Evolutionary conservation across 2,329 filamentous ascomycete species (phyloP).

Genomic region (Hypocrella siamensis): DNA sequence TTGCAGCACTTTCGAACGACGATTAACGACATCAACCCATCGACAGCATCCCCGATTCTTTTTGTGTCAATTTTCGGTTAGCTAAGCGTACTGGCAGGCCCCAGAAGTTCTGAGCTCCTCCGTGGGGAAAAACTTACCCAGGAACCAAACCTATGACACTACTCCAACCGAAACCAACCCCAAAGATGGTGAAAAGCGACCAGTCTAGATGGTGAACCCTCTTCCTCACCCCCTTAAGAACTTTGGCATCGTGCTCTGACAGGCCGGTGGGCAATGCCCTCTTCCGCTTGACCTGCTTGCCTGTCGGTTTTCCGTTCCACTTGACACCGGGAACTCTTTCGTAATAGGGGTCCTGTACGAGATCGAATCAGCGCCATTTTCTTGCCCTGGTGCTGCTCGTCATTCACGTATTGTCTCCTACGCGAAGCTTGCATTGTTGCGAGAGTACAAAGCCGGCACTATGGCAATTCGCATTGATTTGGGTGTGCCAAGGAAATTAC

Average conservation of each 20-base stretch:
- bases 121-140: constrained; percentile 39
- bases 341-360: constrained; percentile 69
- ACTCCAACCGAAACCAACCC: constrained; percentile 78
- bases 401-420: not conserved
- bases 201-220: constrained; percentile 78
- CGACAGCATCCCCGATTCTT: constrained; percentile 60
- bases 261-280: constrained; percentile 75
- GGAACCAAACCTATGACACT: constrained; percentile 75
- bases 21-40: constrained; percentile 58
- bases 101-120: no score
- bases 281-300: constrained; percentile 68
- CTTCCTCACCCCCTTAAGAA: constrained; percentile 76
- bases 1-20: constrained; percentile 58
- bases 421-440: not conserved
- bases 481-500: no score
- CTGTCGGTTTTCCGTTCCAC: constrained; percentile 45
- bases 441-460: no score
- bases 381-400: not conserved
- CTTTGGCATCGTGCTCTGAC: constrained; percentile 62
- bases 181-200: constrained; percentile 65
- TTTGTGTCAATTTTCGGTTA: no score
- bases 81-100: no score
- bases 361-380: constrained; percentile 13
- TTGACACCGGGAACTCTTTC: constrained; percentile 64
- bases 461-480: no score